Base-by-base conservation (phyloP, 495 filamentous ascomycete genomes). In the Penicillium crystallinum region DNA sequence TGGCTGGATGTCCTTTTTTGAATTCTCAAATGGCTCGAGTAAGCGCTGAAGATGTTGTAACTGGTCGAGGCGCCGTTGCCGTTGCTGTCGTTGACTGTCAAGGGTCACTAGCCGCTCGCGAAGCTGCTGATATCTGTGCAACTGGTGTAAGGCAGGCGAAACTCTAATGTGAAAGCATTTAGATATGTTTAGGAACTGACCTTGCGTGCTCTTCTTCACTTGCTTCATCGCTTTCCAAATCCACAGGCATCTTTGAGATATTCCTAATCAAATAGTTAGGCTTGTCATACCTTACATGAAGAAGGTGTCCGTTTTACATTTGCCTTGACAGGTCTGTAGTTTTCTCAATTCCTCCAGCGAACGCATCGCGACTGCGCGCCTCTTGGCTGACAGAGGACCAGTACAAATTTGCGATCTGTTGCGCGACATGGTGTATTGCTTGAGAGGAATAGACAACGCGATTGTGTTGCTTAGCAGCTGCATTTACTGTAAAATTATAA, bases 371-470 rank as follows among this genome's bases (percentile, higher is more conserved):
- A 54, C 68, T 71, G 22, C 77, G 74, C 2, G 65, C 69, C 34
- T 78, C 77, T 61, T 70, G 65, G 9, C 53, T 76, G 27, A 74
- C 72, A 0, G 72, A 60, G 21, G 69, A 57, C 78, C 82, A 83
- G 61, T 92, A 93, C 45, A 91, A 67, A 45, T 69, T 71, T 58
- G 91, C 83, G 37, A 95, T 84, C 73, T 95, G 89, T 67, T 90
- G 86, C 19, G 88, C 89, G 35, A 95, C 80, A 70, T 91, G 86
- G 31, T 88, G 81, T 49, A 84, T 81, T 0, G 87, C 82, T 57
- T 91, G 87, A 0, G 85, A 80, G 11, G 84, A 80, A 69, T 92
- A 91, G 14, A 82, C 84, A 30, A 84, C 74, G 27, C 81, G 83
- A 53, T 79, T 78, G 65, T 95, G 90, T 53, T 87, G 84, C 47